Base-by-base conservation (phyloP, 75 land plant genomes). In the Pseudotsuga menziesii region DNA sequence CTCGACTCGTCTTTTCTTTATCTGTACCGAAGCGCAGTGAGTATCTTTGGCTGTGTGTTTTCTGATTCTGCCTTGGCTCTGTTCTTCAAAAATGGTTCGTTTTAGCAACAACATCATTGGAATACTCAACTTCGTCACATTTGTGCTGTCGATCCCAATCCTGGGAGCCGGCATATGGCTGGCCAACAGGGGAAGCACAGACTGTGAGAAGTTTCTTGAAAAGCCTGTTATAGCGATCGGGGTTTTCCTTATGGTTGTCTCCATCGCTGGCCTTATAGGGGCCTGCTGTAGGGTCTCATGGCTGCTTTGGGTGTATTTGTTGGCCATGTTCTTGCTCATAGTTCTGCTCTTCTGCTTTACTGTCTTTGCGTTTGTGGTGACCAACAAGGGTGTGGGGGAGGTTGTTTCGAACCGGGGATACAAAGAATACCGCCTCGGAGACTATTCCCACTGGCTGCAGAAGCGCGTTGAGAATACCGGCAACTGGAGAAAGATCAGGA, bases 181-280 rank as follows among this genome's bases (percentile, higher is more conserved):
- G 16, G 19, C 61, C 23, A 52, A 55, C 35, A 56, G 61, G 5
- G 85, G 79, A 44, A 59, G 29, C 60, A 81, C 86, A n/a, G 91
- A 82, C 56, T 91, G 93, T 79, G 85, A 80, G 78, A 56, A 60
- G 64, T 87, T 83, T 73, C 84, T 91, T 13, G 82, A 87, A 2
- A 56, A 23, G 61, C 91, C 93, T 12, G 39, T 91, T 27, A 75
- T 85, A 4, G 78, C 67, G 11, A 12, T 88, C 44, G 92, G 94
- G 23, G 84, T 80, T 58, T 82, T 86, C 74, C 82, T 92, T 8
- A 22, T 88, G 54, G 15, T 86, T 8, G 81, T 82, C 12, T 85
- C 87, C 44, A 67, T 85, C 41, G 76, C 76, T 0, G 87, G 85
- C 20, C 71, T 82, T 61, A 22, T 85, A 58, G 83, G 85, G 20